Base-by-base conservation (phyloP, 2,329 filamentous ascomycete species). In the Pyrenophora seminiperda region DNA sequence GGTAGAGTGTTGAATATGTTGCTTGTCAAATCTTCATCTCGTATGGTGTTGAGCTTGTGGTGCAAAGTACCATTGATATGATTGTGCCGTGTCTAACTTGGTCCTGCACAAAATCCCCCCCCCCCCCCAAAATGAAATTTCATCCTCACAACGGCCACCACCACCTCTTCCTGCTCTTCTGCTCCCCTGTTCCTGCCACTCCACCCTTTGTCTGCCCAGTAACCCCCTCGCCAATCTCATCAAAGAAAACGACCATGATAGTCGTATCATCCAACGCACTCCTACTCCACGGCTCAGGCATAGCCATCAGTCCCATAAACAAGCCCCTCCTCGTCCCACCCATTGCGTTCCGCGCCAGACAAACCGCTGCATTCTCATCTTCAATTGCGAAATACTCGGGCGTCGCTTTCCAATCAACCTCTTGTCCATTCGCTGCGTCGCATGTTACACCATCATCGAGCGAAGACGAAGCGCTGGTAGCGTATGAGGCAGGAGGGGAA, bases 161-260 rank as follows among this genome's bases (percentile, higher is more conserved):
- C 27, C 48, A 43, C 36, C 41, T 56, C 53, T 54, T 57, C 36
- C 34, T 47, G 18, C 38, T 32, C 37, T 29, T 30, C 47, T 2
- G n/a, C 32, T 41, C 44, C 13, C 14, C 33, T 32, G 36, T 20
- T 20, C 34, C 13, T 5, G 33, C 34, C 17, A 32, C 15, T 1
- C 18, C 34, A n/a, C n/a, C 39, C 42, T 37, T 37, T 5, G 3
- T 7, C 14, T 29, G 7, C 17, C 19, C 30, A 17, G 24, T 10
- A 4, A 14, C 13, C 3, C 17, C 30, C 18, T 38, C 43, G 1
- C 41, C 41, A 22, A 68, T 22, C 30, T 55, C 76, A 2, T 75
- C 77, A 59, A 84, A 84, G 72, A 83, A 77, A 19, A 80, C 74
- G 2, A 82, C 79, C 60, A 81, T 75, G 6, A 82, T 73, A 1